Evolutionary conservation across 176 grass and related monocot genomes (phyloP).

Genomic region (Musa schizocarpa): DNA sequence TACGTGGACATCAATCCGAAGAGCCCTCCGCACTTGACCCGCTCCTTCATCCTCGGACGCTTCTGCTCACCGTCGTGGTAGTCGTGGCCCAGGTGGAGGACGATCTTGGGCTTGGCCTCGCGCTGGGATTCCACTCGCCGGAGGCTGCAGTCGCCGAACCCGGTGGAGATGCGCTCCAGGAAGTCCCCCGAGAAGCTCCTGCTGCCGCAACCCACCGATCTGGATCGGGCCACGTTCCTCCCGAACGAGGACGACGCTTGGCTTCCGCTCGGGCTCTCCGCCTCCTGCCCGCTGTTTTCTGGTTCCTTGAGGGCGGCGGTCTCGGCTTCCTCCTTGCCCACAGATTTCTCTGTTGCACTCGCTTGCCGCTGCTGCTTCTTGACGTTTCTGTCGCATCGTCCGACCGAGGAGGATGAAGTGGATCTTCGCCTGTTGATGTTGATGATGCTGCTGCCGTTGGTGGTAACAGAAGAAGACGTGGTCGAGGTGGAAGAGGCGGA

Average conservation of each 20-base stretch:
- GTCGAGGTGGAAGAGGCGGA: conserved; percentile 25
- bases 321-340: not conserved
- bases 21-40: conserved; percentile 70
- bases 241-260: conserved; percentile 65
- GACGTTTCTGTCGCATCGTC: not conserved
- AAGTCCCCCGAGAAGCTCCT: conserved; percentile 90
- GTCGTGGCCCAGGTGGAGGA: conserved; percentile 3
- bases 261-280: conserved; percentile 62
- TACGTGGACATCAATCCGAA: conserved; percentile 28
- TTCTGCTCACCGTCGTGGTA: conserved; percentile 23
- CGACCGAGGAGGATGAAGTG: conserved; percentile 25
- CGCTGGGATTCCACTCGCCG: conserved; percentile 85
- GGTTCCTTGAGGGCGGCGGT: not conserved
- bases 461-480: conserved; percentile 27
- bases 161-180: conserved; percentile 82
- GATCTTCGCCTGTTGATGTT: conserved; percentile 28
- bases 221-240: conserved; percentile 75
- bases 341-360: no score
- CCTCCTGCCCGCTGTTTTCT: conserved; percentile 32
- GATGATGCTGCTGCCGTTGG: conserved; percentile 12
- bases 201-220: conserved; percentile 90
- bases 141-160: conserved; percentile 89
- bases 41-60: conserved; percentile 25
- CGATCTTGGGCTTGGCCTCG: conserved; percentile 54
- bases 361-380: not conserved